Evolutionary conservation across 1,139 yeast genomes (phyloP).

Genomic region (Pneumocystis murina): DNA sequence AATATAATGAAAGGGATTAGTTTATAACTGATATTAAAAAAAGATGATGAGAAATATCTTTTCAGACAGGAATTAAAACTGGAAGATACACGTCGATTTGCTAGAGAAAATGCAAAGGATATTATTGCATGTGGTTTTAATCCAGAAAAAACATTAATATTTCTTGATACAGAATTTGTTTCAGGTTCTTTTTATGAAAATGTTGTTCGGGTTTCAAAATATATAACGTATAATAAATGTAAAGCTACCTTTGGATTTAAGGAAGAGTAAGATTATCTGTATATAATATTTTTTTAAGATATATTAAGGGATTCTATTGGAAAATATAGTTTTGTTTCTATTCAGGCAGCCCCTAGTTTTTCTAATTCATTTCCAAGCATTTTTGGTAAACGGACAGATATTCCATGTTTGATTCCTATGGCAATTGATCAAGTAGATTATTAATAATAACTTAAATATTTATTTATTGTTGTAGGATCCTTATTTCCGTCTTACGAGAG

Average conservation of each 20-base stretch:
- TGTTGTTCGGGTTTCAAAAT: slow-evolving; percentile 85
- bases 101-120: slow-evolving; percentile 76
- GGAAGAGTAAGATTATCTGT: slow-evolving; percentile 29
- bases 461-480: slow-evolving; percentile 53
- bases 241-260: slow-evolving; percentile 95
- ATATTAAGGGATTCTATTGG: slow-evolving; percentile 70
- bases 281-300: background rate
- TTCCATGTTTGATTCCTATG: slow-evolving; percentile 92
- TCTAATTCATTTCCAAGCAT: slow-evolving; percentile 93
- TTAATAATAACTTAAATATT: background rate
- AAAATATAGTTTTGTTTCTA: slow-evolving; percentile 82
- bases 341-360: slow-evolving; percentile 91
- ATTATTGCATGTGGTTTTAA: slow-evolving; percentile 90
- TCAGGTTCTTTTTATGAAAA: slow-evolving; percentile 89
- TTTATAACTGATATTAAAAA: background rate
- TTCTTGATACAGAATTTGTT: slow-evolving; percentile 85
- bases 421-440: slow-evolving; percentile 53
- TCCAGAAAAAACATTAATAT: slow-evolving; percentile 85
- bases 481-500: slow-evolving; percentile 92
- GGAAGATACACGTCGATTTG: slow-evolving; percentile 69
- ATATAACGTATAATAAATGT: slow-evolving; percentile 90
- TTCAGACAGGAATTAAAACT: slow-evolving; percentile 83
- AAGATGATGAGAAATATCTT: slow-evolving; percentile 88
- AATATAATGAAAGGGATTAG: background rate
- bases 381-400: slow-evolving; percentile 67